phyloP scores from a whole-genome alignment of 192 early-diverging fungal genomes.

The Coemansia sp. region DNA sequence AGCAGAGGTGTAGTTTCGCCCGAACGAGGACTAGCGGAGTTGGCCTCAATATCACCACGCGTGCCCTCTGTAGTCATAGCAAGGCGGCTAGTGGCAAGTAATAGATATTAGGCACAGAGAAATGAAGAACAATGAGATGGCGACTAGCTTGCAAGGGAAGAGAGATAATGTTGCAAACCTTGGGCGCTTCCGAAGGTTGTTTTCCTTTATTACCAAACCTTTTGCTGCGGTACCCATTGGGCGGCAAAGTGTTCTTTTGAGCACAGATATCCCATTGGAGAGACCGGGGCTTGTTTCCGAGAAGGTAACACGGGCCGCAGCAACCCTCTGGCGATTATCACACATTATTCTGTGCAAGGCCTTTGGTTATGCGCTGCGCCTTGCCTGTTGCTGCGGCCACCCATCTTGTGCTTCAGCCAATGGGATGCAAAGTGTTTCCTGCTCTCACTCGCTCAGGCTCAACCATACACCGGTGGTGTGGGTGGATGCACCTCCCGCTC shows the following conservation, averaged over 20 bases:
- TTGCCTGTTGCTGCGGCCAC: too few species aligned
- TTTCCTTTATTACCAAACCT: background rate
- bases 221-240: background rate
- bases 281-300: too few species aligned
- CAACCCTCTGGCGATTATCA: too few species aligned
- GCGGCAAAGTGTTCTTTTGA: background rate
- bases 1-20: slow-evolving; percentile 30
- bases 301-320: too few species aligned
- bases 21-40: background rate
- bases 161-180: background rate
- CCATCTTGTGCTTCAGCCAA: too few species aligned
- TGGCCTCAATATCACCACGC: slow-evolving; percentile 16
- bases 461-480: too few species aligned
- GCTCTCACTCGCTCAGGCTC: too few species aligned
- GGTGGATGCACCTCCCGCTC: too few species aligned
- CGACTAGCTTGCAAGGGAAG: background rate
- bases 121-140: background rate
- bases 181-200: background rate
- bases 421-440: too few species aligned
- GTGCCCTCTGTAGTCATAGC: slow-evolving; percentile 15
- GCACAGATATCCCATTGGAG: too few species aligned
- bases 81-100: background rate
- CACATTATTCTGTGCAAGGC: too few species aligned
- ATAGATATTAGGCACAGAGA: background rate
- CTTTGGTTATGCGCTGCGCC: too few species aligned